Conservation (phyloP, 2,329 filamentous ascomycete genomes). For the Sclerotinia trifoliorum region DNA sequence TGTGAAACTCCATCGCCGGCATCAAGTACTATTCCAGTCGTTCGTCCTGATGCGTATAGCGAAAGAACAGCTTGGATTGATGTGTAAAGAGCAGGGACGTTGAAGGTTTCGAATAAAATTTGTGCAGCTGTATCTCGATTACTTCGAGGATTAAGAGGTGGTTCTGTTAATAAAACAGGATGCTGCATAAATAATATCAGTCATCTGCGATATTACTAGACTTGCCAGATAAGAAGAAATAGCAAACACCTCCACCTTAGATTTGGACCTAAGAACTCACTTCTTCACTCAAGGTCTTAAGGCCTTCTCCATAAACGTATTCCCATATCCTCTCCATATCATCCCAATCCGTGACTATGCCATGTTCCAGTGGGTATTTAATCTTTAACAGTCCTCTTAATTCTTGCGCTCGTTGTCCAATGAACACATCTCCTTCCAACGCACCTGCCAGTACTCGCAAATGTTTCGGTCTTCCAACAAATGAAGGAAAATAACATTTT, state of each 20-base stretch:
- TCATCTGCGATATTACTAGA: constrained; percentile 1
- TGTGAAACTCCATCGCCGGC: constrained; percentile 96
- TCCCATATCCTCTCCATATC: constrained; percentile 99
- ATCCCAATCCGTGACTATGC: constrained; percentile 98
- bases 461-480: constrained; percentile 95
- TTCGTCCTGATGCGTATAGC: constrained; percentile 91
- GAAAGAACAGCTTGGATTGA: constrained; percentile 97
- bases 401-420: constrained; percentile 85
- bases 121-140: constrained; percentile 97
- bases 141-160: constrained; percentile 88
- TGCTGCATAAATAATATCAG: constrained; percentile 54
- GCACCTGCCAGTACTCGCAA: constrained; percentile 92
- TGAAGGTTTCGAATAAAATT: constrained; percentile 98
- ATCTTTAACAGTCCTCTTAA: constrained; percentile 93
- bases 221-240: constrained; percentile 8
- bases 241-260: constrained; percentile 2
- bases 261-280: constrained; percentile 47
- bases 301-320: constrained; percentile 90
- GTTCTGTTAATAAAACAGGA: constrained; percentile 92
- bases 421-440: constrained; percentile 94
- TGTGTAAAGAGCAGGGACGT: constrained; percentile 92
- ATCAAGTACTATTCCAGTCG: constrained; percentile 93
- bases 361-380: constrained; percentile 91
- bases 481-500: constrained; percentile 96
- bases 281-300: constrained; percentile 97